Conservation (phyloP, 768 basidiomycete genomes). For the Amanita phalloides region DNA sequence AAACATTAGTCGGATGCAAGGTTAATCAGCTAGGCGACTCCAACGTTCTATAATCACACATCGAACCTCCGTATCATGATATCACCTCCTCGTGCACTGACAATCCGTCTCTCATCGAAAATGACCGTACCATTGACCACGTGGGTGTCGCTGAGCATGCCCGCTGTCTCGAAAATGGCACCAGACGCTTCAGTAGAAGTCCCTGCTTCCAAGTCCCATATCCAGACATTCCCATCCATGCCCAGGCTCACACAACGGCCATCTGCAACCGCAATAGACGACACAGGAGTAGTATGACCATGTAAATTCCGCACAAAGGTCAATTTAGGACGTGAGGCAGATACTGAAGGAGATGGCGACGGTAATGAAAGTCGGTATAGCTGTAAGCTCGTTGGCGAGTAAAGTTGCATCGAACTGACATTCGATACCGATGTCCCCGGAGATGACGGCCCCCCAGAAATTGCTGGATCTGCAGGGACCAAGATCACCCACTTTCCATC, state of each 20-base stretch:
- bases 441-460: constrained; percentile 11
- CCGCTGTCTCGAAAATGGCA: constrained; percentile 11
- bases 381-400: constrained; percentile 47
- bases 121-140: constrained; percentile 35
- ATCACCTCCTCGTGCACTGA: constrained; percentile 33
- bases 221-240: constrained; percentile 66
- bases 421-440: constrained; percentile 16
- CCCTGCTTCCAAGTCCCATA: constrained; percentile 73
- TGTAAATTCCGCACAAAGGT: constrained; percentile 62
- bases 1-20: constrained; percentile 4
- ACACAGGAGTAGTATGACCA: constrained; percentile 59
- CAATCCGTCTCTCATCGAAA: constrained; percentile 69
- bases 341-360: constrained; percentile 29
- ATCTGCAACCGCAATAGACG: constrained; percentile 63
- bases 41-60: constrained; percentile 23
- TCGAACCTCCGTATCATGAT: constrained; percentile 49
- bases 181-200: constrained; percentile 33
- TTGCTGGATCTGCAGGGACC: constrained; percentile 39
- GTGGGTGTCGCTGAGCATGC: constrained; percentile 8
- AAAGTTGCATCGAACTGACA: constrained; percentile 13
- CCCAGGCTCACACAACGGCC: constrained; percentile 75
- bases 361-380: constrained; percentile 67
- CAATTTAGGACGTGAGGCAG: constrained; percentile 49
- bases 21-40: neutral
- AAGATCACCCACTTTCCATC: constrained; percentile 83